Evolutionary conservation across 1,284 basidiomycete species (phyloP).

Genomic region (Trichosporon coremiiforme): DNA sequence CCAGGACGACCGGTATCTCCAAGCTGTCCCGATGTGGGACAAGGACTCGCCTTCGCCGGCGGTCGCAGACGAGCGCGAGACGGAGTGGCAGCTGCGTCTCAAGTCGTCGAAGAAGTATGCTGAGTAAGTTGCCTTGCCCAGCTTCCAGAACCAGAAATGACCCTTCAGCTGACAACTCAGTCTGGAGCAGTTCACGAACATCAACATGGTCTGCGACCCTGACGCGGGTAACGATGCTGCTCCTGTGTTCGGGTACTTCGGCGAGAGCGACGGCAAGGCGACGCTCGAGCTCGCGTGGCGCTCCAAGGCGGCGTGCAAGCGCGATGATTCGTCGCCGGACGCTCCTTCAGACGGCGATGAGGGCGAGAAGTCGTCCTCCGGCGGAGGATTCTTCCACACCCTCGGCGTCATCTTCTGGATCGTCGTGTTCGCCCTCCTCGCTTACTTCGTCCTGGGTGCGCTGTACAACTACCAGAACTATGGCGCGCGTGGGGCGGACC

Average conservation of each 20-base stretch:
- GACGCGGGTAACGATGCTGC: constrained; percentile 25
- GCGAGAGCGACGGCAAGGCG: constrained; percentile 1
- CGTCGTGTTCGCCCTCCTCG: constrained; percentile 36
- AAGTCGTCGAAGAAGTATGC: constrained; percentile 41
- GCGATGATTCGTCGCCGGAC: constrained; percentile 11
- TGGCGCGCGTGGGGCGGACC: constrained; percentile 55
- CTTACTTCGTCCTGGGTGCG: constrained; percentile 54
- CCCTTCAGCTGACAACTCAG: constrained; percentile 18
- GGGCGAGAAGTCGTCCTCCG: constrained; percentile 21
- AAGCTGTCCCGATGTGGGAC: constrained; percentile 3
- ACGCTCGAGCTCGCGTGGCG: constrained; percentile 48
- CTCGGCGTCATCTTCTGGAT: constrained; percentile 54
- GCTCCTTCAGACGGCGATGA: constrained; percentile 19
- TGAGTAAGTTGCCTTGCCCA: constrained; percentile 40
- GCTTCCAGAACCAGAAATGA: too few relatives aligned
- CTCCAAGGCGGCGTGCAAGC: constrained; percentile 49
- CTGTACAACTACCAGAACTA: constrained; percentile 58
- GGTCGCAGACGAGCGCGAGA: not conserved
- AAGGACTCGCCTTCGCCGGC: not conserved
- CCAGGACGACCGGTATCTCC: constrained; percentile 11
- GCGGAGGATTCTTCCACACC: constrained; percentile 35
- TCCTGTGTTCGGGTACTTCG: constrained; percentile 39
- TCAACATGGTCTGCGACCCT: constrained; percentile 26
- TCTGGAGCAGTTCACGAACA: constrained; percentile 10
- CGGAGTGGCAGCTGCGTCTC: not conserved